phyloP scores from a whole-genome alignment of 495 filamentous ascomycete genomes.

The Penicillium egyptiacum region DNA sequence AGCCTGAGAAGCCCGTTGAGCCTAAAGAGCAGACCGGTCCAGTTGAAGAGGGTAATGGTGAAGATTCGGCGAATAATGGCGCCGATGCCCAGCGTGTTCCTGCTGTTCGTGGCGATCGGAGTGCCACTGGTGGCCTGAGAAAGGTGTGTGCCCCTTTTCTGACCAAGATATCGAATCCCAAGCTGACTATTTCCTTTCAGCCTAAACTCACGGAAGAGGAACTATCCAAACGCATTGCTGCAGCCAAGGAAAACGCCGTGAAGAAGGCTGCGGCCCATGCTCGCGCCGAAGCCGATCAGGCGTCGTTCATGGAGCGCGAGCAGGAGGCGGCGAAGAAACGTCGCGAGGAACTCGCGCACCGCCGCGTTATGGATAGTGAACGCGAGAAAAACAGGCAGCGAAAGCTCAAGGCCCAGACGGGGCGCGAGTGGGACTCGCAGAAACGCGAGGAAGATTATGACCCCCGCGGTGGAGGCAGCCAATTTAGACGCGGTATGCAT shows the following conservation, averaged over 20 bases:
- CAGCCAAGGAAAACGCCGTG: conserved; percentile 58
- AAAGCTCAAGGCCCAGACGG: conserved; percentile 64
- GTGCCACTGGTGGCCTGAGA: conserved; percentile 62
- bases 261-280: conserved; percentile 60
- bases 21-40: conserved; percentile 24
- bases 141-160: conserved; percentile 34
- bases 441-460: conserved; percentile 66
- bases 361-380: conserved; percentile 65
- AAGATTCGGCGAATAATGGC: conserved; percentile 15
- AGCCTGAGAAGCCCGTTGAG: conserved; percentile 22
- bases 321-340: conserved; percentile 54
- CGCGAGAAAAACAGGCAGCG: conserved; percentile 68
- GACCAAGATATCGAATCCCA: not conserved
- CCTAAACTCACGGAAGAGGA: conserved; percentile 71
- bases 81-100: conserved; percentile 40
- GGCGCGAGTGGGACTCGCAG: conserved; percentile 74
- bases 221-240: conserved; percentile 57
- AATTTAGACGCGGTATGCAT: conserved; percentile 57
- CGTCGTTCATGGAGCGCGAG: conserved; percentile 65
- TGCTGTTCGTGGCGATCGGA: conserved; percentile 67
- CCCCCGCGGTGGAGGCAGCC: conserved; percentile 45
- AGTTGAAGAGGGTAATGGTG: conserved; percentile 21
- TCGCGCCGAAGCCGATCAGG: conserved; percentile 66
- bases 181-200: conserved; percentile 25
- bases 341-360: conserved; percentile 55